phyloP scores from a whole-genome alignment of 2,329 filamentous ascomycete genomes.

The Colletotrichum filicis region DNA sequence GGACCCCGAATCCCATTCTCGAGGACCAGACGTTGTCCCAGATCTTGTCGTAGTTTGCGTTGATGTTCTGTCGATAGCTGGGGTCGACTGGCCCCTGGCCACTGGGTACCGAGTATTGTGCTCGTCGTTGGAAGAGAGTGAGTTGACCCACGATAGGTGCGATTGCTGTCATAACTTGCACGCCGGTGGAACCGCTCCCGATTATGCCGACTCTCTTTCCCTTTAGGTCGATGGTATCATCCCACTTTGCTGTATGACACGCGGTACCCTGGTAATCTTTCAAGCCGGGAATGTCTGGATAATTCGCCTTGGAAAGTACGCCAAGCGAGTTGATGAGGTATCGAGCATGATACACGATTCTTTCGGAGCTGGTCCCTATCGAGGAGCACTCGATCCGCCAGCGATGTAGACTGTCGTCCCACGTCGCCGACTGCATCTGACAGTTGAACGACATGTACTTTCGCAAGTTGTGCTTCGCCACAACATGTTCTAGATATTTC shows the following conservation, averaged over 20 bases:
- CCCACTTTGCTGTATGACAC: not conserved
- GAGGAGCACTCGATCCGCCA: not conserved
- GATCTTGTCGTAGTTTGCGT: not conserved
- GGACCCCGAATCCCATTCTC: not conserved
- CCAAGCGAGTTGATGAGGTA: not conserved
- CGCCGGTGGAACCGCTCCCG: not conserved
- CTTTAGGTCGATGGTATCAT: not conserved
- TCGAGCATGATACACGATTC: not conserved
- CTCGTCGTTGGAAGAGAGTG: not conserved
- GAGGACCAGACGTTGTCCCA: not conserved
- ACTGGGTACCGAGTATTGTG: not conserved
- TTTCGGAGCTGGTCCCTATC: not conserved
- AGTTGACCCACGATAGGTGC: not conserved
- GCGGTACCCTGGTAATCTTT: not conserved
- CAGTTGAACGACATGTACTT: not conserved
- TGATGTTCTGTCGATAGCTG: not conserved
- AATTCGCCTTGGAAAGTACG: not conserved
- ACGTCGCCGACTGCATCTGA: not conserved
- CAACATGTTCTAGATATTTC: conserved; percentile 23
- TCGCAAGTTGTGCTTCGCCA: not conserved
- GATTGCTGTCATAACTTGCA: not conserved
- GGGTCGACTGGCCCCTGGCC: not conserved
- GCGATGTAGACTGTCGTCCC: not conserved
- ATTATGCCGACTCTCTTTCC: not conserved
- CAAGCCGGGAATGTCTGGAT: not conserved